Evolutionary conservation across 2,329 filamentous ascomycete genomes (phyloP).

Genomic region (Anthostomella pinea): DNA sequence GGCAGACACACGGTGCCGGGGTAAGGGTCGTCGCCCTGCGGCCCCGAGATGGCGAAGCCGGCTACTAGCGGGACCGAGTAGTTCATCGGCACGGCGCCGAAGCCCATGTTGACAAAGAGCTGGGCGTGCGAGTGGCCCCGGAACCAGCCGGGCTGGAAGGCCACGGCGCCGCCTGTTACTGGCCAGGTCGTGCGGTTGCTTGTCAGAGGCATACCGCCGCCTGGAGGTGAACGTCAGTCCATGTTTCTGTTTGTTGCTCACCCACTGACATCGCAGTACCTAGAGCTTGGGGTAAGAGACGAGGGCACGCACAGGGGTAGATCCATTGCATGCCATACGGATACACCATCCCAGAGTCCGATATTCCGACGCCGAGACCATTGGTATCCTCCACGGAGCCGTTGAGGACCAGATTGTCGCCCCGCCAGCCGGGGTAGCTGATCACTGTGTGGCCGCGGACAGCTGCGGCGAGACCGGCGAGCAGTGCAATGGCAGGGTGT

Average conservation of each 20-base stretch:
- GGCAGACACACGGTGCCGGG: slow-evolving; percentile 68
- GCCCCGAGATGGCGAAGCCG: slow-evolving; percentile 63
- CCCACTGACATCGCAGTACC: slow-evolving; percentile 40
- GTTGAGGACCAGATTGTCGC: slow-evolving; percentile 61
- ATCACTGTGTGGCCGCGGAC: slow-evolving; percentile 51
- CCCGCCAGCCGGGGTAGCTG: slow-evolving; percentile 63
- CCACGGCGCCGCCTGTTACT: slow-evolving; percentile 60
- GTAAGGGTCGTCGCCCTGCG: slow-evolving; percentile 61
- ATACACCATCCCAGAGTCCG: slow-evolving; percentile 37
- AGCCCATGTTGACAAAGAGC: slow-evolving; percentile 71
- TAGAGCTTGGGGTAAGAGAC: background rate
- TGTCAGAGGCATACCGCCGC: slow-evolving; percentile 66
- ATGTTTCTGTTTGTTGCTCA: slow-evolving; percentile 33
- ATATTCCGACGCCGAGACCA: slow-evolving; percentile 1
- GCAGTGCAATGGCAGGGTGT: no score
- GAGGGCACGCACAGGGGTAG: slow-evolving; percentile 58
- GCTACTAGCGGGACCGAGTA: slow-evolving; percentile 64
- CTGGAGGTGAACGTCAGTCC: no score
- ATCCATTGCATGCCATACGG: slow-evolving; percentile 69
- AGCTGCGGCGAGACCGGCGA: background rate
- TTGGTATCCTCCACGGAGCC: slow-evolving; percentile 3
- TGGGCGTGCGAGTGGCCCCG: slow-evolving; percentile 62
- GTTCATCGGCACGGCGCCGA: slow-evolving; percentile 60
- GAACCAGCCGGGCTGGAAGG: slow-evolving; percentile 72
- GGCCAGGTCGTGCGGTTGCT: slow-evolving; percentile 71